A percentile compares a stretch with the other conserved stretches of the same genome.
Evolutionary conservation across 2,329 filamentous ascomycete species (phyloP).

Genomic region (Fusarium bactridioides): DNA sequence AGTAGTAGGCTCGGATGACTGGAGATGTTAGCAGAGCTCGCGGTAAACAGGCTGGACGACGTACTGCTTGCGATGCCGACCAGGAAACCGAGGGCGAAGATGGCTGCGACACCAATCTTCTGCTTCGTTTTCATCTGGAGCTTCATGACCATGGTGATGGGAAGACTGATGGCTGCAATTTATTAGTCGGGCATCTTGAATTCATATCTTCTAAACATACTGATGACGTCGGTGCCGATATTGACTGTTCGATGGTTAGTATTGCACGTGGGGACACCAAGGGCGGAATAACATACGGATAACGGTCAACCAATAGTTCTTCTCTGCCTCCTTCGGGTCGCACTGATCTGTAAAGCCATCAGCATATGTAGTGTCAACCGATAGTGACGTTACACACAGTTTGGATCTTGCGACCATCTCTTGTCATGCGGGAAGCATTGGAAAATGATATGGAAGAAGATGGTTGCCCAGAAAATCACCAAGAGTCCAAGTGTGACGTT

Average conservation of each 20-base stretch:
- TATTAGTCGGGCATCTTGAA: not conserved
- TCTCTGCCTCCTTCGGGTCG: conserved; percentile 17
- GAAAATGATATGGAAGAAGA: conserved; percentile 51
- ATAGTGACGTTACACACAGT: conserved; percentile 7
- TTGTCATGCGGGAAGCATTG: conserved; percentile 48
- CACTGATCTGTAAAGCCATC: conserved; percentile 23
- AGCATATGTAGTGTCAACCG: not conserved
- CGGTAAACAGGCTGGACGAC: not conserved
- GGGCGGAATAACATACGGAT: conserved; percentile 3
- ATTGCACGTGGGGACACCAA: accelerated
- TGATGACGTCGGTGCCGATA: conserved; percentile 33
- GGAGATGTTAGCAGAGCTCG: not conserved
- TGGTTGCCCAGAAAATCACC: conserved; percentile 42
- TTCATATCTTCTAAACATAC: conserved; percentile 7
- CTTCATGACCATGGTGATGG: conserved; percentile 47
- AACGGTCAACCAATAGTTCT: conserved; percentile 38
- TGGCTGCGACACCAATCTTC: conserved; percentile 44
- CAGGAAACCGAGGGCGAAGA: conserved; percentile 45
- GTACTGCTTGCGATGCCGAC: conserved; percentile 45
- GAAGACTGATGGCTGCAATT: conserved; percentile 41
- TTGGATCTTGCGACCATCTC: conserved; percentile 42
- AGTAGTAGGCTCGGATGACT: conserved; percentile 48
- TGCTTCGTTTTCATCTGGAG: conserved; percentile 46
- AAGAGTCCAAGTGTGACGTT: conserved; percentile 47
- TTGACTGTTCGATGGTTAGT: conserved; percentile 19